Evolutionary conservation across 23 red algal genomes (phyloP), one percentile per base, ranked within the genome.

Genomic region (Cyanidiococcus yangmingshanensis): DNA sequence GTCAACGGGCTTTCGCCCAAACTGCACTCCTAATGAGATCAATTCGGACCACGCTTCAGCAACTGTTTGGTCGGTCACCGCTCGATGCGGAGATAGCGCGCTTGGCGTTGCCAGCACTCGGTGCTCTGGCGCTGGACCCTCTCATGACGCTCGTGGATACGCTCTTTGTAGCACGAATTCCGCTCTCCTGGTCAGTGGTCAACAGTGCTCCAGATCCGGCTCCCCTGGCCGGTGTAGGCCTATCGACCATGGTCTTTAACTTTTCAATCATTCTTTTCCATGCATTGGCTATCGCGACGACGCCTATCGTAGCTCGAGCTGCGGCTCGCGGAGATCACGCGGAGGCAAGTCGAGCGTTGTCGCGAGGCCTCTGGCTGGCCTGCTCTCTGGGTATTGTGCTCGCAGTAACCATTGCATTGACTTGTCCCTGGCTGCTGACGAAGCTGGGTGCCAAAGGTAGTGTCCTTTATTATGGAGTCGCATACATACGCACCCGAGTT

Each of bases 161-260:
- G 78, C 85, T 87, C 0, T 91, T 87, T 74, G 82, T 97, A 0
- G 93, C 87, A 34, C 84, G 87, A 27, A 57, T 77, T 50, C 63
- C 63, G 27, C n/a, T 12, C 63, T 54, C 45, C 45, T 54, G 45
- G 45, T 15, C 45, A 54, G 45, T 21, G 45, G 21, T 21, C 7
- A 21, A 15, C 12, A 15, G 45, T 7, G 38, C 85, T 67, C 85
- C 87, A 51, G 82, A 84, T 35, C 82, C 89, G 1, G 67, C 83
- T 2, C 57, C 82, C 25, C 76, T 97, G 18, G 87, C 82, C 30
- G 93, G 93, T 50, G 93, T 97, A 0, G 93, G 93, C 54, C 76
- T 97, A 2, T 78, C 82, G 67, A 97, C 90, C 86, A 97, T 87
- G 39, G 82, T 97, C 0, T 97, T 97, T 37, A 90, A 90, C 82